phyloP scores from a whole-genome alignment of 495 filamentous ascomycete genomes.

The Penicillium malachiteum region DNA sequence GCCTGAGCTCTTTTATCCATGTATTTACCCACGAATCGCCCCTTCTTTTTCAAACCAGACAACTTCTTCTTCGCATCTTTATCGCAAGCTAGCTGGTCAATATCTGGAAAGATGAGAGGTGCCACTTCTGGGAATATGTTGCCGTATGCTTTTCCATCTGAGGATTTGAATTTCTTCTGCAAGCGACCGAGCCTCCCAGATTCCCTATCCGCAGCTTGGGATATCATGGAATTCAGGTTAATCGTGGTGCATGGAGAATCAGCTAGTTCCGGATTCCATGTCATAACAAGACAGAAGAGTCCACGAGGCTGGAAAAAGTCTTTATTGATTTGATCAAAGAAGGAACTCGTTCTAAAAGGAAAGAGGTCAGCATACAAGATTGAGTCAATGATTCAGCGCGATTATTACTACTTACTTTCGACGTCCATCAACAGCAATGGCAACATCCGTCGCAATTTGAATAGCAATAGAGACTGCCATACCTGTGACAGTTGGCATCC shows the following conservation, averaged over 20 bases:
- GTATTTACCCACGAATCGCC: constrained; percentile 52
- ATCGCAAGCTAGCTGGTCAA: constrained; percentile 41
- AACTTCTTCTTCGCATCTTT: constrained; percentile 32
- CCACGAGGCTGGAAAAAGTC: constrained; percentile 59
- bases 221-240: constrained; percentile 30
- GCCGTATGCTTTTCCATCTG: constrained; percentile 47
- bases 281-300: constrained; percentile 60
- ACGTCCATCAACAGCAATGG: constrained; percentile 43
- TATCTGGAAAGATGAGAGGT: constrained; percentile 53
- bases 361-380: not conserved
- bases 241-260: constrained; percentile 19
- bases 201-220: constrained; percentile 15
- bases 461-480: constrained; percentile 45
- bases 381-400: not conserved
- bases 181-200: constrained; percentile 18
- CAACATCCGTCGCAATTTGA: constrained; percentile 40
- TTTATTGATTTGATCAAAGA: constrained; percentile 56
- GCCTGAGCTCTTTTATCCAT: constrained; percentile 51
- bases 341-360: constrained; percentile 47
- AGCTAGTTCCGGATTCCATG: constrained; percentile 48
- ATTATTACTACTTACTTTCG: constrained; percentile 20
- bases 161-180: constrained; percentile 38
- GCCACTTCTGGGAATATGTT: constrained; percentile 52
- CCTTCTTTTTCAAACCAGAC: constrained; percentile 33
- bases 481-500: constrained; percentile 42